These are phyloP conservation scores for Pochonia chlamydosporia DNA, from an alignment of 2,329 filamentous ascomycete genomes.

Conservation along the genomic window DNA sequence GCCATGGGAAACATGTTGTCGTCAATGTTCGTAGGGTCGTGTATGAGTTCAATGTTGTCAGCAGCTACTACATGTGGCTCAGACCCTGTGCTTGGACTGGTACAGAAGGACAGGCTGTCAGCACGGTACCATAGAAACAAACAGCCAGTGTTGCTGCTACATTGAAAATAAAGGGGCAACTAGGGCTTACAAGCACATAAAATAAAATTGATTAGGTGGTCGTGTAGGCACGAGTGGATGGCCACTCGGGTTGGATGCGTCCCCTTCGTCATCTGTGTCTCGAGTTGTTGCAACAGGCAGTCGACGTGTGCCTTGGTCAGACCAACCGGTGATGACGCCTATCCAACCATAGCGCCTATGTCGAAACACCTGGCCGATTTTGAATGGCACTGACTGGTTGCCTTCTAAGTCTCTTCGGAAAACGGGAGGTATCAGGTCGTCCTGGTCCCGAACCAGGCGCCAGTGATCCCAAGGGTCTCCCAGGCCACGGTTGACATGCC, in stretches of 20 bases:
- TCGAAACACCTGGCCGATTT: slow-evolving; percentile 76
- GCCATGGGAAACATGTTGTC: slow-evolving; percentile 60
- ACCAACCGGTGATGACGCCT: slow-evolving; percentile 87
- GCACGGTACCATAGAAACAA: background rate
- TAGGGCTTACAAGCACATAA: slow-evolving; percentile 69
- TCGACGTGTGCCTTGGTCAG: slow-evolving; percentile 36
- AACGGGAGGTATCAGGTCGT: slow-evolving; percentile 32
- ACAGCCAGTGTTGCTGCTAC: background rate
- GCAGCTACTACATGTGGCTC: slow-evolving; percentile 45
- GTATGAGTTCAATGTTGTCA: slow-evolving; percentile 69
- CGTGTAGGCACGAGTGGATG: slow-evolving; percentile 12
- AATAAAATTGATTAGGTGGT: slow-evolving; percentile 54
- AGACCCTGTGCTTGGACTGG: slow-evolving; percentile 25
- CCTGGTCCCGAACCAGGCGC: slow-evolving; percentile 35
- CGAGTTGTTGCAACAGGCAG: slow-evolving; percentile 20
- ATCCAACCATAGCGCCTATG: slow-evolving; percentile 76
- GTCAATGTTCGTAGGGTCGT: slow-evolving; percentile 39
- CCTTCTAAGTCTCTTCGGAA: slow-evolving; percentile 22
- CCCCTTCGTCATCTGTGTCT: slow-evolving; percentile 19
- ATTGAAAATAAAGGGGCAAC: background rate
- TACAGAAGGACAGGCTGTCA: background rate
- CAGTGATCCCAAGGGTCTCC: slow-evolving; percentile 25
- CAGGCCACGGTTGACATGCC: slow-evolving; percentile 18
- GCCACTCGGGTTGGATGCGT: slow-evolving; percentile 18
- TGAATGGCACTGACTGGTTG: slow-evolving; percentile 38